Percentiles rank a stretch among this genome's conserved stretches.
phyloP scores from a whole-genome alignment of 495 filamentous ascomycete genomes.

The Annulohypoxylon maeteangense region DNA sequence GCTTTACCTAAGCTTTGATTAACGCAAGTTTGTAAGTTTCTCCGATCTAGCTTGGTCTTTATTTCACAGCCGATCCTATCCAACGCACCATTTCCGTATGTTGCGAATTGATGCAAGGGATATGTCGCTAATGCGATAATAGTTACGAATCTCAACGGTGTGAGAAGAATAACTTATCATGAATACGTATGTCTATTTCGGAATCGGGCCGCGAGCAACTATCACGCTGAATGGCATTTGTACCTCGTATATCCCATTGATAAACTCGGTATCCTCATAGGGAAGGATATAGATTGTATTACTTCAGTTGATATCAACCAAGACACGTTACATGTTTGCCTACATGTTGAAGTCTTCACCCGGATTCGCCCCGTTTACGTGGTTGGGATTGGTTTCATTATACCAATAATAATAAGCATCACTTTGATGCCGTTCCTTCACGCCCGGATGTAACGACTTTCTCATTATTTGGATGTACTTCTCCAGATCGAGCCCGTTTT shows the following conservation, averaged over 20 bases:
- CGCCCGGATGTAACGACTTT: conserved; percentile 35
- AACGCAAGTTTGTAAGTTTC: not conserved
- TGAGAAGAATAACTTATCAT: not conserved
- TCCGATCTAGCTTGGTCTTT: not conserved
- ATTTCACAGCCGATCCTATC: not conserved
- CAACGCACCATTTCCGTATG: not conserved
- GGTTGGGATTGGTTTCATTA: conserved; percentile 37
- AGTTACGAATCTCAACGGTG: not conserved
- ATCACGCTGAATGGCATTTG: not conserved
- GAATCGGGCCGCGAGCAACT: not conserved
- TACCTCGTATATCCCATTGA: not conserved
- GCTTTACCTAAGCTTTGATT: not conserved
- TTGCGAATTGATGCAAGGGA: not conserved
- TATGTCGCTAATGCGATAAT: not conserved
- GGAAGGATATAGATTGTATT: not conserved
- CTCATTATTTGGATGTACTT: conserved; percentile 37
- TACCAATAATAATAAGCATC: conserved; percentile 36
- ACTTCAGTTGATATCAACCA: not conserved
- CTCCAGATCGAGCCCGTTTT: conserved; percentile 35
- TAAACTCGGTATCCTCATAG: not conserved
- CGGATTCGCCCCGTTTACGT: conserved; percentile 30
- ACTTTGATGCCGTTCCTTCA: conserved; percentile 35
- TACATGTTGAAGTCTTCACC: conserved; percentile 40
- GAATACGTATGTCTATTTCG: not conserved
- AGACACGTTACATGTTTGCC: not conserved